Evolutionary conservation across 78 protist species (phyloP), one percentile per base, ranked within the genome.

Genomic region (Dictyostelium purpureum): DNA sequence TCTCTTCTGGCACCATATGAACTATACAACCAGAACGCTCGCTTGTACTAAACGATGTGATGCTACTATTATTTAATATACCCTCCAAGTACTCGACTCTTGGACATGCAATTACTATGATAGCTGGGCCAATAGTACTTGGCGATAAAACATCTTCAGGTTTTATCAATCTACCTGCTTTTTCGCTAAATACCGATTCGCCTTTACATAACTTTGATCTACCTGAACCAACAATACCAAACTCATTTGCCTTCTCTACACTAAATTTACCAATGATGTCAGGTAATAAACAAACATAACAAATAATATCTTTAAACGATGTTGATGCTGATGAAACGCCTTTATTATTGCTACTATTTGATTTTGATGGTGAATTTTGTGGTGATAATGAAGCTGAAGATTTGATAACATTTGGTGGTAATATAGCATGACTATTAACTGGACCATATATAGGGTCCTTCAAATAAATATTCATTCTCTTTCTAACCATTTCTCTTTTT

Each of bases 251-350:
- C 26, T 57, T 67, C 24, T 83, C 49, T 6, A 35, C 42, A 40
- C 35, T 26, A 28, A 83, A 83, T 47, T 83, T 83, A 5, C 90
- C 90, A 38, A 83, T 56, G 40, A 83, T 83, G 43, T 83, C 90
- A 0, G 90, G 90, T 6, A 83, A n/a, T 43, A 71, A 80, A 42
- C 69, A 51, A 19, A 71, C 24, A 43, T 70, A 83, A 35, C 90
- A 71, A 26, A 49, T 21, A 1, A 83, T 43, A n/a, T 69, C 80
- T n/a, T n/a, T n/a, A n/a, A n/a, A n/a, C n/a, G n/a, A n/a, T n/a
- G n/a, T n/a, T n/a, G n/a, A 16, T 14, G 4, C 82, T 47, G 52
- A 38, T 43, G 47, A 18, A 21, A 35, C 18, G 7, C 63, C 21
- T 56, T 56, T 56, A 21, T 19, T 4, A 10, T 7, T 4, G 18